Evolutionary conservation across 2,329 filamentous ascomycete genomes (phyloP).

Genomic region (Septoria linicola): DNA sequence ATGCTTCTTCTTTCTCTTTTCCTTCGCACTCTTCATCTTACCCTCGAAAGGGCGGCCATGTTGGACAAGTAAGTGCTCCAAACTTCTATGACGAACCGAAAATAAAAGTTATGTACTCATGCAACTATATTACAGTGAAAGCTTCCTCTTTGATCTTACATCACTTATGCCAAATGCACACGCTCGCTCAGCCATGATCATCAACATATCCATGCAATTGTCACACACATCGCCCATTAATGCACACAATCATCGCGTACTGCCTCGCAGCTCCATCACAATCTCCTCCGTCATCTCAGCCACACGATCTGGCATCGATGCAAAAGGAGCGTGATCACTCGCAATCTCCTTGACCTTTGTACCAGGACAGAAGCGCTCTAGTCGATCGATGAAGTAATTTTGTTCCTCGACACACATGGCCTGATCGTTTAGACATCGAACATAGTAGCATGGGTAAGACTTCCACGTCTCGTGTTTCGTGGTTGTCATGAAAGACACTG

Average conservation of each 20-base stretch:
- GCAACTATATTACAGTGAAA: background rate
- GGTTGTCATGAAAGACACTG: slow-evolving; percentile 12
- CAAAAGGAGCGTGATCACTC: slow-evolving; percentile 22
- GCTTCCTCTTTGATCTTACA: background rate
- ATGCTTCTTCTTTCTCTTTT: background rate
- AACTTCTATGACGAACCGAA: too few relatives aligned
- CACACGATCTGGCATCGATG: slow-evolving; percentile 11
- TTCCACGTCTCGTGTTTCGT: slow-evolving; percentile 20
- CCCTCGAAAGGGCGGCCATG: too few relatives aligned
- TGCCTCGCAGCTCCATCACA: slow-evolving; percentile 7
- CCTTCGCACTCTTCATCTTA: background rate
- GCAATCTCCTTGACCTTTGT: slow-evolving; percentile 14
- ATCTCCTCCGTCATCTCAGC: slow-evolving; percentile 14
- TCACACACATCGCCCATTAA: too few relatives aligned
- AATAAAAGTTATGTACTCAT: too few relatives aligned
- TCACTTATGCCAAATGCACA: background rate
- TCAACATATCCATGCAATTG: background rate
- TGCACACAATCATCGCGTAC: background rate
- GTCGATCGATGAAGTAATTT: slow-evolving; percentile 18
- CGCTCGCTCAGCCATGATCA: background rate
- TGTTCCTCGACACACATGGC: slow-evolving; percentile 21
- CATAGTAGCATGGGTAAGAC: slow-evolving; percentile 11
- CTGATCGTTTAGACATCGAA: slow-evolving; percentile 19
- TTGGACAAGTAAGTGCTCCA: too few relatives aligned
- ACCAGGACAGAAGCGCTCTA: background rate